phyloP scores from a whole-genome alignment of 768 basidiomycete genomes.

The Tricholoma matsutake region DNA sequence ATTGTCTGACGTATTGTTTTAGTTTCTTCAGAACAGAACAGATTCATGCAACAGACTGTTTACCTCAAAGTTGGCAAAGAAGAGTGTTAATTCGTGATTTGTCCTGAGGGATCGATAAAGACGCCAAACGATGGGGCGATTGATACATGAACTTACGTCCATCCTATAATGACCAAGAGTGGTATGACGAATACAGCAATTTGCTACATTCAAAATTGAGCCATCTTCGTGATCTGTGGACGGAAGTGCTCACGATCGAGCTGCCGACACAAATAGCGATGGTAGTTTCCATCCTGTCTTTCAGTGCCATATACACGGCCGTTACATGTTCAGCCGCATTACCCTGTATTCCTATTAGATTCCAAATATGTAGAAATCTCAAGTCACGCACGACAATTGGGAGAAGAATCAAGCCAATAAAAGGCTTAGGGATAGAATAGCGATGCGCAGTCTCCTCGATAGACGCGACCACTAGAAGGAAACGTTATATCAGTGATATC shows the following conservation, averaged over 20 bases:
- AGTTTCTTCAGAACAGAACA: neutral
- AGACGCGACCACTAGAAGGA: conserved; percentile 72
- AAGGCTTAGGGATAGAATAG: conserved; percentile 77
- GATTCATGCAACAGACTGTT: conserved; percentile 5
- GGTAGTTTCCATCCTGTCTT: conserved; percentile 59
- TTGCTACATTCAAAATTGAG: conserved; percentile 47
- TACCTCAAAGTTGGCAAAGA: conserved; percentile 86
- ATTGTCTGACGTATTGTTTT: conserved; percentile 52
- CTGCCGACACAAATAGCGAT: conserved; percentile 81
- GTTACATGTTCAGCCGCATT: conserved; percentile 87
- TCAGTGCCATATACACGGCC: conserved; percentile 87
- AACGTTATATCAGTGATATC: conserved; percentile 20
- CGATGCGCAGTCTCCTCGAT: conserved; percentile 88
- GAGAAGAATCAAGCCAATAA: conserved; percentile 84
- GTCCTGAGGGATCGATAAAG: conserved; percentile 37
- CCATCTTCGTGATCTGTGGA: neutral
- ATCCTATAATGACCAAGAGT: conserved; percentile 83
- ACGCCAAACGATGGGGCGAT: conserved; percentile 7
- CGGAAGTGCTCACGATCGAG: conserved; percentile 58
- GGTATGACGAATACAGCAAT: conserved; percentile 86
- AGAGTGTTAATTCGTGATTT: conserved; percentile 70
- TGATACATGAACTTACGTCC: conserved; percentile 54
- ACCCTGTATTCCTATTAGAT: conserved; percentile 36
- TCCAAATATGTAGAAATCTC: neutral
- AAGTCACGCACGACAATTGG: conserved; percentile 71